Evolutionary conservation across 352 stramenopile species (phyloP), one percentile per base, ranked within the genome.

Genomic region (Peronospora farinosa): DNA sequence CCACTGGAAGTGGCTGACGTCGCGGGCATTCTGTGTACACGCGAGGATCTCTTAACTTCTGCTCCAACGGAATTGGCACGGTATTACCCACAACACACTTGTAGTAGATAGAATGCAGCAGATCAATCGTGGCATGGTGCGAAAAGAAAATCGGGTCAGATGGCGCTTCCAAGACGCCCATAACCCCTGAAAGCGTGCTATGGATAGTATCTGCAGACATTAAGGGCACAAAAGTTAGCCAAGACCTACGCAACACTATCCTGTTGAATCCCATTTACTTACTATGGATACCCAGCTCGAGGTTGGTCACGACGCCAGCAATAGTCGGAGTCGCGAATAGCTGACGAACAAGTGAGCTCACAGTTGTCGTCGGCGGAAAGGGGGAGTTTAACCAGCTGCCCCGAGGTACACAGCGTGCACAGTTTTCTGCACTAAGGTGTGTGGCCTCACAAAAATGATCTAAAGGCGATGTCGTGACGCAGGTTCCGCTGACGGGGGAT

Each of bases 101-200:
- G 64, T 86, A 78, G 67, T 79, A 92, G 49, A 93, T 89, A 8
- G 78, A 83, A 62, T 93, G 83, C 28, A 95, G 60, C 38, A 92
- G 51, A 48, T 95, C 84, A 45, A 95, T 68, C n/a, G 73, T 65
- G 21, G 82, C 67, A 62, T 95, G 84, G 46, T 95, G 84, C 25
- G 82, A 92, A 46, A 73, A 95, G 66, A 95, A 95, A 46, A 95
- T 91, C 6, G 82, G 82, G 28, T 95, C 84, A 1, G 80, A 72
- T 3, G 83, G 77, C 10, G 84, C 77, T 60, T 92, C 77, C 40
- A 93, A 54, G 36, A 78, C 47, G 17, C 62, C 67, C 82, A 95
- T 93, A 32, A 69, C 67, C 5, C 80, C 84, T 3, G 42, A 65
- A 0, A 95, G 59, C 9, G 78, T 64, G 49, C 65, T 89, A 66